A percentile compares a stretch with the other conserved stretches of the same genome.
Conservation (phyloP, 2,329 filamentous ascomycete species). For the Emergomyces orientalis region DNA sequence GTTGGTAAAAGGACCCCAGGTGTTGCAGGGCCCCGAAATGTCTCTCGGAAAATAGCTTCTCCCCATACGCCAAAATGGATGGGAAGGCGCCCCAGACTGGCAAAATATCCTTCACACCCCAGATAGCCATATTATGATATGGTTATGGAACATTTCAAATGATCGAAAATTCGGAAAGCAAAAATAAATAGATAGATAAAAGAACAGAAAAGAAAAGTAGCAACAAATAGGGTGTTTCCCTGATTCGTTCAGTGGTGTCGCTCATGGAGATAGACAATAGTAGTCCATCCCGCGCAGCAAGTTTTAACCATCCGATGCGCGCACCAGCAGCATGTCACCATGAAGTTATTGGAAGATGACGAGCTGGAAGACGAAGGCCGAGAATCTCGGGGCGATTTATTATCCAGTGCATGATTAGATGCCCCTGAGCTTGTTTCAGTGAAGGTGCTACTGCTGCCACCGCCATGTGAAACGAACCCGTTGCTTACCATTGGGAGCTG, state of each 20-base stretch:
- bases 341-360: slow-evolving; percentile 39
- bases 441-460: neutral
- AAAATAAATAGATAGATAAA: neutral
- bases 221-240: neutral
- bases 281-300: slow-evolving; percentile 61
- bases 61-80: neutral
- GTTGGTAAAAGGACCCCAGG: neutral
- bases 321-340: slow-evolving; percentile 60
- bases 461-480: neutral
- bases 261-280: slow-evolving; percentile 57
- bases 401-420: slow-evolving; percentile 6
- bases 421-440: neutral
- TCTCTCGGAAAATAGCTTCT: neutral
- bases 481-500: neutral
- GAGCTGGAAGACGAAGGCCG: slow-evolving; percentile 6
- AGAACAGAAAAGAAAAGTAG: neutral
- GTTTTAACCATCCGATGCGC: slow-evolving; percentile 58
- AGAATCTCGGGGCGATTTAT: slow-evolving; percentile 10
- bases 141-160: neutral
- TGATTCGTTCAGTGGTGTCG: slow-evolving; percentile 32
- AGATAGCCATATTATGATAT: neutral
- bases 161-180: neutral
- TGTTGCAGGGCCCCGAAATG: no score
- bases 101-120: neutral
- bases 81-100: neutral